Conservation (phyloP, 2,329 filamentous ascomycete species). For the Diaporthe amygdali region DNA sequence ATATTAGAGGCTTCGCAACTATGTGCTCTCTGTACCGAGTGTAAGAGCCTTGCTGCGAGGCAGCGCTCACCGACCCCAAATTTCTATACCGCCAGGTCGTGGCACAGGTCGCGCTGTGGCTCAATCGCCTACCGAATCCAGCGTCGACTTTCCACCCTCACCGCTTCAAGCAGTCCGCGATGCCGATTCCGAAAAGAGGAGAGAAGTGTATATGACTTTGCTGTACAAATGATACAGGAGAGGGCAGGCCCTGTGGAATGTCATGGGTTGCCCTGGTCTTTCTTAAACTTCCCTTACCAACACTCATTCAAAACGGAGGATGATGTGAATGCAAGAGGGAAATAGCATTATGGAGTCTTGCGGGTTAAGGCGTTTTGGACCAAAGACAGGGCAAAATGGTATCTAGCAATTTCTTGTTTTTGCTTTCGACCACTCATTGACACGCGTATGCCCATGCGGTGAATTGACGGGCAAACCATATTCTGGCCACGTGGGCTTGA, state of each 20-base stretch:
- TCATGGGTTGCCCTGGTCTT: background rate
- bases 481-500: background rate
- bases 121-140: background rate
- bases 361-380: conserved; percentile 19
- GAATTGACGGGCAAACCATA: background rate
- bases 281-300: conserved; percentile 5
- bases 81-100: background rate
- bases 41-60: background rate
- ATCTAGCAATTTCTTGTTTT: conserved; percentile 18
- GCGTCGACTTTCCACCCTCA: background rate
- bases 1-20: background rate
- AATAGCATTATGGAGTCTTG: conserved; percentile 21
- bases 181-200: background rate
- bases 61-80: background rate
- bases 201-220: background rate
- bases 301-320: conserved; percentile 14
- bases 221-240: conserved; percentile 7
- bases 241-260: background rate
- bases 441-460: background rate
- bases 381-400: conserved; percentile 24
- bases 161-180: background rate
- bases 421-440: background rate
- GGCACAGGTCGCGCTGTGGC: background rate
- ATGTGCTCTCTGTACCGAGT: background rate
- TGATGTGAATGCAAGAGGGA: background rate